A percentile compares a stretch with the other conserved stretches of the same genome.
Evolutionary conservation across 768 basidiomycete species (phyloP).

Genomic region (Lactarius deliciosus): DNA sequence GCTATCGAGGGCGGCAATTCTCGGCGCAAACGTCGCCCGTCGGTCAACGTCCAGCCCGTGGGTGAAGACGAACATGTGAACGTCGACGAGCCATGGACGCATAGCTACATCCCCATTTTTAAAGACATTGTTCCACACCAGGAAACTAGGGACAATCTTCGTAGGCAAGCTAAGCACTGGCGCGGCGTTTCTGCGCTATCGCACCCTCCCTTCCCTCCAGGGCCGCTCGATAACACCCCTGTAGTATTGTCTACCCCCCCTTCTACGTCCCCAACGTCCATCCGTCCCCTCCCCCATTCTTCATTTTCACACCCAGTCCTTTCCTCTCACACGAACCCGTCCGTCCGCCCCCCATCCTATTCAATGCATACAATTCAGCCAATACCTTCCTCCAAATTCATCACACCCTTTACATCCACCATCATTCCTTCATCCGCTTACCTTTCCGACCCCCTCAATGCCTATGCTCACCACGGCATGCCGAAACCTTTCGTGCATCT

Average conservation of each 20-base stretch:
- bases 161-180: constrained; percentile 63
- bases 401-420: constrained; percentile 63
- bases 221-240: constrained; percentile 38
- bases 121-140: constrained; percentile 46
- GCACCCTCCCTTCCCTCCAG: constrained; percentile 34
- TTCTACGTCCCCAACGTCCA: constrained; percentile 33
- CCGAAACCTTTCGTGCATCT: constrained; percentile 84
- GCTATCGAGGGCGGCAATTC: constrained; percentile 39
- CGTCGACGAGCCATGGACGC: constrained; percentile 49
- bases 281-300: constrained; percentile 37
- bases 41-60: constrained; percentile 37
- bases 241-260: constrained; percentile 35
- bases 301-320: constrained; percentile 38
- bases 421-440: constrained; percentile 69
- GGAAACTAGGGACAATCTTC: constrained; percentile 49
- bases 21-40: constrained; percentile 42
- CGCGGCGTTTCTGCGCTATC: constrained; percentile 63
- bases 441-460: constrained; percentile 77
- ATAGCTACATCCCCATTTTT: constrained; percentile 47
- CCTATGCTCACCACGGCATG: constrained; percentile 79
- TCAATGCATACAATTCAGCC: constrained; percentile 62
- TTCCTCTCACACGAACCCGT: constrained; percentile 41
- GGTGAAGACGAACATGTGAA: constrained; percentile 49
- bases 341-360: constrained; percentile 57
- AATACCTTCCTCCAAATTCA: constrained; percentile 52